Base-by-base conservation (phyloP, 805 yeast species). In the Nakazawaea siamensis region DNA sequence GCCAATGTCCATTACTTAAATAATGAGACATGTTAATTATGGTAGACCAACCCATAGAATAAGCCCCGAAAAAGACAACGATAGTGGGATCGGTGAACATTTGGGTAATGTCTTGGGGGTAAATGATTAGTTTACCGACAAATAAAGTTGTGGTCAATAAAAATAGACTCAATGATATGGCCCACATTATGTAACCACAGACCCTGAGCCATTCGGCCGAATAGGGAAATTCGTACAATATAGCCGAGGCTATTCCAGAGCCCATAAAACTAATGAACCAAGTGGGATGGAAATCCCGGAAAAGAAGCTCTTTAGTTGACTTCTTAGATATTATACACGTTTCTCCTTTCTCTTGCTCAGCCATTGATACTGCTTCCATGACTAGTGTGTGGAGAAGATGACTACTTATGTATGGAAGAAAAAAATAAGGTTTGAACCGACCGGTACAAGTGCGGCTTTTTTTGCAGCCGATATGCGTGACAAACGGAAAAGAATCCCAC, bases 261-360 rank as follows among this genome's bases (percentile, higher is more conserved):
- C 94, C 95, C 95, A 87, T 87, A n/a, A 77, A 70, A 32, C 75
- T 64, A 18, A 81, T 79, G 56, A 78, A 85, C 67, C 77, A 78
- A 6, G 64, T 63, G 1, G 85, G 82, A 24, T 61, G 58, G 43
- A 66, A 65, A 16, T 45, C 41, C n/a, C 43, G 31, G 27, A 53
- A 42, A 1, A 49, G 9, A 4, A 29, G 15, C 26, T 29, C 37
- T 12, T 28, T 27, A 11, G 17, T 26, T 5, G 30, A 28, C 15
- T 27, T 33, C 24, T 9, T 13, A 13, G 11, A 11, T 10, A 7
- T 27, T 17, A n/a, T n/a, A n/a, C n/a, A n/a, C n/a, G n/a, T n/a
- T n/a, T n/a, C n/a, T n/a, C n/a, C n/a, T n/a, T n/a, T n/a, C n/a
- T n/a, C n/a, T n/a, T n/a, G n/a, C n/a, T n/a, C n/a, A n/a, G n/a